phyloP scores from a whole-genome alignment of 176 grass and related monocot genomes.

The Juncus inflexus region DNA sequence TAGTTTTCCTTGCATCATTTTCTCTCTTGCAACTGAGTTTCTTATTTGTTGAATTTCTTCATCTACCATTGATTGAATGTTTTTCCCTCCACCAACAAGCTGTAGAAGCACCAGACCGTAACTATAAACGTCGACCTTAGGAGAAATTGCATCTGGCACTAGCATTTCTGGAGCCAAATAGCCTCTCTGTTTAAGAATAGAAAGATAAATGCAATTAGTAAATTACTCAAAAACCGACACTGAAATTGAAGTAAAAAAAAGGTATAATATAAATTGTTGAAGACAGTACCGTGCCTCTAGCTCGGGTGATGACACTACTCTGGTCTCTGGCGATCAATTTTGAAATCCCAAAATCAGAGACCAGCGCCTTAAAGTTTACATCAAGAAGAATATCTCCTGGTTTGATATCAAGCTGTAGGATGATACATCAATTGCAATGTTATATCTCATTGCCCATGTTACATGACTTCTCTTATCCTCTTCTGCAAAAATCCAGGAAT shows the following conservation, averaged over 20 bases:
- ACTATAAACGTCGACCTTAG: slow-evolving; percentile 62
- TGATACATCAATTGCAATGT: slow-evolving; percentile 43
- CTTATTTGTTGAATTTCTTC: background rate
- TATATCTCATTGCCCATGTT: slow-evolving; percentile 39
- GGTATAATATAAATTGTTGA: too few species aligned
- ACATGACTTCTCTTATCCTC: slow-evolving; percentile 24
- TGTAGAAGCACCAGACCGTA: slow-evolving; percentile 59
- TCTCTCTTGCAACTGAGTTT: slow-evolving; percentile 25
- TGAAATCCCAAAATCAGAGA: slow-evolving; percentile 65
- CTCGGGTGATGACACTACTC: slow-evolving; percentile 39
- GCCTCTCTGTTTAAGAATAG: slow-evolving; percentile 19
- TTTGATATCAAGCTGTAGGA: slow-evolving; percentile 66
- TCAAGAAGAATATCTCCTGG: slow-evolving; percentile 71
- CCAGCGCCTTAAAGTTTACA: slow-evolving; percentile 34
- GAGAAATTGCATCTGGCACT: slow-evolving; percentile 27
- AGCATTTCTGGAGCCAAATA: slow-evolving; percentile 60
- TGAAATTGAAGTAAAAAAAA: too few species aligned
- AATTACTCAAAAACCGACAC: too few species aligned
- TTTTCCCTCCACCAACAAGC: slow-evolving; percentile 43
- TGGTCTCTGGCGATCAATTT: slow-evolving; percentile 43
- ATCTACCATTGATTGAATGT: slow-evolving; percentile 15
- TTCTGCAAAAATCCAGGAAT: slow-evolving; percentile 49
- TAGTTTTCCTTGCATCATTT: slow-evolving; percentile 24
- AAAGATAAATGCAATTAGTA: background rate
- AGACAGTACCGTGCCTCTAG: slow-evolving; percentile 32